Evolutionary conservation across 2,329 filamentous ascomycete genomes (phyloP).

Genomic region (Xylaria sp.): DNA sequence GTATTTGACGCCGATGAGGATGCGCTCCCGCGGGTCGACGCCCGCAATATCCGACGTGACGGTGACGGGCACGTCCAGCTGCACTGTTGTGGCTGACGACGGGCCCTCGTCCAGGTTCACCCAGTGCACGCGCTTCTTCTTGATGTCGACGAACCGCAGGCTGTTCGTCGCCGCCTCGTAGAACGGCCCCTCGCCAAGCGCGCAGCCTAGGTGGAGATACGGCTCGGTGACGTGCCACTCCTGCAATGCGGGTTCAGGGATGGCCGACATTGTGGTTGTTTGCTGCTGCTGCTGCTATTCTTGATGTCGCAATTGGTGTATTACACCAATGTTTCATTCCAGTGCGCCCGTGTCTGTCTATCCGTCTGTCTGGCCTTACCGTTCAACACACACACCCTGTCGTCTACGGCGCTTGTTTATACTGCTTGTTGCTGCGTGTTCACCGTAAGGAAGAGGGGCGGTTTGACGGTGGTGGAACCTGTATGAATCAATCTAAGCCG

Average conservation of each 20-base stretch:
- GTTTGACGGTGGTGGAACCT: constrained; percentile 24
- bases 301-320: background rate
- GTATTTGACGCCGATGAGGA: constrained; percentile 83
- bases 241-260: constrained; percentile 50
- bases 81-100: constrained; percentile 69
- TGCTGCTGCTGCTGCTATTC: background rate
- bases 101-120: constrained; percentile 74
- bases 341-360: background rate
- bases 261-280: constrained; percentile 48
- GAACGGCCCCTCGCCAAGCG: constrained; percentile 79
- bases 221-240: constrained; percentile 64
- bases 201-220: constrained; percentile 72
- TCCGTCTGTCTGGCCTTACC: background rate
- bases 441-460: constrained; percentile 13
- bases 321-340: background rate
- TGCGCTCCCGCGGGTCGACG: constrained; percentile 68
- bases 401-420: background rate
- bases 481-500: constrained; percentile 5
- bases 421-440: constrained; percentile 7
- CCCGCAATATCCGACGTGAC: constrained; percentile 85
- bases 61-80: constrained; percentile 66
- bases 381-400: background rate
- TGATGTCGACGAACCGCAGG: constrained; percentile 86
- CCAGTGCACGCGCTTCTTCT: constrained; percentile 77
- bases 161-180: constrained; percentile 73